A percentile compares a stretch with the other conserved stretches of the same genome.
phyloP scores from a whole-genome alignment of 331 rosid genomes.

The Rosa hybrid region DNA sequence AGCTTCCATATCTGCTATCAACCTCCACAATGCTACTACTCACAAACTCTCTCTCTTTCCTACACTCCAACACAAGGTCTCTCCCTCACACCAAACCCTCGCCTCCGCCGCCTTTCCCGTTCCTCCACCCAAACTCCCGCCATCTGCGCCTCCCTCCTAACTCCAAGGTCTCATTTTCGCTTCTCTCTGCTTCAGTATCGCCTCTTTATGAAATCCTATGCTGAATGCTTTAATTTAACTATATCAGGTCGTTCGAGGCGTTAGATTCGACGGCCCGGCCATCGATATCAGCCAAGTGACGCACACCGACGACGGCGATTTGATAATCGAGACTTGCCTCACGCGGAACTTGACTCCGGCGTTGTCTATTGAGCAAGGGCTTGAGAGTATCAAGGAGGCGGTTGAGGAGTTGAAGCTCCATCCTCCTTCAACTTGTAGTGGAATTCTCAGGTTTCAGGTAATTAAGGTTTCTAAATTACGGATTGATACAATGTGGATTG shows the following conservation, averaged over 20 bases:
- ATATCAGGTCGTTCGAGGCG: background rate
- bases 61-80: background rate
- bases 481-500: slow-evolving; percentile 4
- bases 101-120: background rate
- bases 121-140: slow-evolving; percentile 1
- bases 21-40: background rate
- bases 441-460: slow-evolving; percentile 81
- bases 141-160: background rate
- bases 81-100: background rate
- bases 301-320: slow-evolving; percentile 25
- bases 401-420: slow-evolving; percentile 51
- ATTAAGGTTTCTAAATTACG: background rate
- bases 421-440: slow-evolving; percentile 53
- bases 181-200: background rate
- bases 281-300: background rate
- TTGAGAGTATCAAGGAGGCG: slow-evolving; percentile 62
- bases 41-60: slow-evolving; percentile 12
- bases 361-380: slow-evolving; percentile 68
- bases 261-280: background rate
- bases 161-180: background rate
- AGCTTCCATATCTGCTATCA: too few relatives aligned
- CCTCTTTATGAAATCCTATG: background rate
- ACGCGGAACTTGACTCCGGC: slow-evolving; percentile 68
- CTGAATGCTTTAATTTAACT: background rate
- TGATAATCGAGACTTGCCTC: slow-evolving; percentile 66